These are phyloP conservation scores for Naematelia aurantialba DNA, from an alignment of 768 basidiomycete species.

Conservation along the genomic window DNA sequence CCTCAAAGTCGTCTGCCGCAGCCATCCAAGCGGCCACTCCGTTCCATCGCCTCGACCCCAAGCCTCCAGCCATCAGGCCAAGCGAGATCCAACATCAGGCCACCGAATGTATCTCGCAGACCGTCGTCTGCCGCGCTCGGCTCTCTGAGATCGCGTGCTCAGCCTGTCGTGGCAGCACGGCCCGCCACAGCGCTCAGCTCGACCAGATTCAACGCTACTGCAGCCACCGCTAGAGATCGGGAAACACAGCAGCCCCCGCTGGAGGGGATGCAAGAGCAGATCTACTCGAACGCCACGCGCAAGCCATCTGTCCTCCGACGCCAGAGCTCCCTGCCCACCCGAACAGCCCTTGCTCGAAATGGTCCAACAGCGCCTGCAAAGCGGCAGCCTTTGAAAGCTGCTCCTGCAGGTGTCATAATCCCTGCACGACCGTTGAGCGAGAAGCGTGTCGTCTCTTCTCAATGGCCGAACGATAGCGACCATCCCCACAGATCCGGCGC, in stretches of 20 bases:
- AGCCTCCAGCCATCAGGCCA: no score
- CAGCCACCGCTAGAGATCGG: neutral
- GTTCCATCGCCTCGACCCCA: neutral
- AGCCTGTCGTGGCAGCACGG: neutral
- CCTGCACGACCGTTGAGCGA: no score
- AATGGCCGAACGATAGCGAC: no score
- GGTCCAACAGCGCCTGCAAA: neutral
- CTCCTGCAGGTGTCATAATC: no score
- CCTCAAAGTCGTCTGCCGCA: neutral
- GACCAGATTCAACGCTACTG: no score
- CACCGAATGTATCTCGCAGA: neutral
- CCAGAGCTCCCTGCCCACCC: neutral
- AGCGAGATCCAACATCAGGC: no score
- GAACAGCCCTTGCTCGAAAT: neutral
- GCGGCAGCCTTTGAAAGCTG: no score
- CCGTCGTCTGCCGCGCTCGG: neutral
- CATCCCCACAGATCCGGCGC: no score
- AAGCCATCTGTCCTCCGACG: neutral
- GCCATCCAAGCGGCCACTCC: neutral
- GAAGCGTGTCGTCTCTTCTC: no score
- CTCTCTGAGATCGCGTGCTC: neutral
- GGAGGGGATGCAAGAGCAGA: neutral
- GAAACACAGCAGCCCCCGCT: neutral
- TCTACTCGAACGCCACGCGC: no score
- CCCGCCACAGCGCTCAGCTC: neutral